Percentiles rank a stretch among this genome's conserved stretches.
These are phyloP conservation scores for Tritrichomonas foetus DNA, from an alignment of 208 protist genomes.

Conservation along the genomic window DNA sequence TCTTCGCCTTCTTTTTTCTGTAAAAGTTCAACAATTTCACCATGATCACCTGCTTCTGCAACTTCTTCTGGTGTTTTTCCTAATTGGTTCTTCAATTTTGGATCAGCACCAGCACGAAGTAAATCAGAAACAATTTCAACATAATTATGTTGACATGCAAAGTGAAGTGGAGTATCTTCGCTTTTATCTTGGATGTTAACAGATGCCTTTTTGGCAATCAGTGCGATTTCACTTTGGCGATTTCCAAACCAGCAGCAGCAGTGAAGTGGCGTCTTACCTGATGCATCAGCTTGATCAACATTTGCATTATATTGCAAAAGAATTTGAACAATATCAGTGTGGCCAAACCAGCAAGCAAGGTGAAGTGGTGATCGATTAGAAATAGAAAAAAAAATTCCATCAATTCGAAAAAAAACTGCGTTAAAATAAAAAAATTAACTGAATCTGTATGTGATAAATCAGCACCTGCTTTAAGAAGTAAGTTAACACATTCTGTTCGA, in stretches of 20 bases:
- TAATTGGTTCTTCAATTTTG: neutral
- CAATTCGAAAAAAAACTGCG: neutral
- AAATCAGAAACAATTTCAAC: neutral
- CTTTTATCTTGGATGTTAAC: constrained; percentile 2
- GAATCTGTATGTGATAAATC: neutral
- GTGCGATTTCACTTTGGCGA: too few species aligned
- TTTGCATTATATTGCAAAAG: neutral
- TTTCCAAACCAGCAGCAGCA: neutral
- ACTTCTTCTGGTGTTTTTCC: neutral
- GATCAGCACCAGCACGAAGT: neutral
- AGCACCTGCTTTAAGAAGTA: neutral
- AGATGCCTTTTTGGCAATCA: neutral
- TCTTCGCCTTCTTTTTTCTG: constrained; percentile 18
- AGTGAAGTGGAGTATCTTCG: neutral
- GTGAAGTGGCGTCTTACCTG: neutral
- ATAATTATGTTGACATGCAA: neutral
- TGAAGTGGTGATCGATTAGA: neutral
- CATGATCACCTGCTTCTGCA: neutral
- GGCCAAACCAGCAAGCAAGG: neutral
- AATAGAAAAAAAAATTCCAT: neutral
- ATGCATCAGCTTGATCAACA: neutral
- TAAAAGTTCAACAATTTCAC: neutral
- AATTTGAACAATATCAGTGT: constrained; percentile 15
- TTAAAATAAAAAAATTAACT: too few species aligned
- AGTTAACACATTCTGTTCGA: neutral